Evolutionary conservation across 1,284 basidiomycete genomes (phyloP).

Genomic region (Meira nashicola): DNA sequence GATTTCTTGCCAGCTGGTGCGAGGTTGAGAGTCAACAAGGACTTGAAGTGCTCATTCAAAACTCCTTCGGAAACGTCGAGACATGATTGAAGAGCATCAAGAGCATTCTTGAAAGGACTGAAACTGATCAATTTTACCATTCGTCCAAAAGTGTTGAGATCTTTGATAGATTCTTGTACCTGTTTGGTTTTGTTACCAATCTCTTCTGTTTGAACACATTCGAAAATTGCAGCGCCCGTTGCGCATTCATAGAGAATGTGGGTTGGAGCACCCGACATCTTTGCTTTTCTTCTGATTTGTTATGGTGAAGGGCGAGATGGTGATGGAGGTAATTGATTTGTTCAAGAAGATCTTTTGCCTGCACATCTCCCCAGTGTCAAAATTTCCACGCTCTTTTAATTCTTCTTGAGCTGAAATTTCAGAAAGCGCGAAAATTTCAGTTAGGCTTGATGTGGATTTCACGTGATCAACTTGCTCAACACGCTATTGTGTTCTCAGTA

Average conservation of each 20-base stretch:
- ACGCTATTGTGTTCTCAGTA: neutral
- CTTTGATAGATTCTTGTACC: conserved; percentile 67
- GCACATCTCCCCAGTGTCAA: neutral
- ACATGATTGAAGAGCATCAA: conserved; percentile 90
- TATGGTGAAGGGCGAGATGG: neutral
- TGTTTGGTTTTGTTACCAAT: conserved; percentile 76
- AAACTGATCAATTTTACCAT: conserved; percentile 91
- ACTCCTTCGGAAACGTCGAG: conserved; percentile 95
- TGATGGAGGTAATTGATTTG: neutral
- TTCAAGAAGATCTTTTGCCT: conserved; percentile 1
- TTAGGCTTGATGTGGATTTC: neutral
- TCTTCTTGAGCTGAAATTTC: neutral
- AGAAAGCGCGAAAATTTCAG: neutral
- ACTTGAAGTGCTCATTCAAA: conserved; percentile 78
- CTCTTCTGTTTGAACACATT: conserved; percentile 81
- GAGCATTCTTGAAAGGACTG: conserved; percentile 89
- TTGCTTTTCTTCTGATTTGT: conserved; percentile 14
- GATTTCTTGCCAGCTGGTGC: conserved; percentile 72
- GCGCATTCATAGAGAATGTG: conserved; percentile 93
- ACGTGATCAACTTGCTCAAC: neutral
- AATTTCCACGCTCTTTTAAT: neutral
- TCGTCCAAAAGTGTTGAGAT: conserved; percentile 85
- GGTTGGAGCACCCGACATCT: conserved; percentile 50
- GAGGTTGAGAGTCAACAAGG: conserved; percentile 82
- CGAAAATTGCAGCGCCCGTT: conserved; percentile 91